Conservation (phyloP, 345 rosid species). For the Eucalyptus regnans region DNA sequence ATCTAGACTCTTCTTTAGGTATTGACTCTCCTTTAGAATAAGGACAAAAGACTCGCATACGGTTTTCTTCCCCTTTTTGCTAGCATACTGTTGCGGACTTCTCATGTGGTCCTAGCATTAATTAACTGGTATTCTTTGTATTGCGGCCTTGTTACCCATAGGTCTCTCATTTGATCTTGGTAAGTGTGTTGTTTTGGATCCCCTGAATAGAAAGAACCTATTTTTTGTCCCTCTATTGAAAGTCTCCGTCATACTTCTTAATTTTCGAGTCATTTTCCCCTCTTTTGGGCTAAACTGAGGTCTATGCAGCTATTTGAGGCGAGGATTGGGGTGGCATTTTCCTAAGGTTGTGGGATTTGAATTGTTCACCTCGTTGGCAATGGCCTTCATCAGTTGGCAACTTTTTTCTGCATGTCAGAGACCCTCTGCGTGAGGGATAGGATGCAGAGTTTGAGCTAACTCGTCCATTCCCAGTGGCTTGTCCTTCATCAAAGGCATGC, state of each 20-base stretch:
- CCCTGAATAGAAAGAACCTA: not conserved
- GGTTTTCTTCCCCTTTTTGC: not conserved
- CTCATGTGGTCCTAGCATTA: not conserved
- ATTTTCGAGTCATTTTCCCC: not conserved
- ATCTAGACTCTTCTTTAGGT: not conserved
- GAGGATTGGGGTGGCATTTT: slow-evolving; percentile 88
- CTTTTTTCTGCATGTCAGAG: slow-evolving; percentile 81
- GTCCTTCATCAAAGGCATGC: not conserved
- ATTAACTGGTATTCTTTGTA: not conserved
- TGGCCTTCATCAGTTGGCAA: slow-evolving; percentile 92
- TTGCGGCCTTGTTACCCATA: not conserved
- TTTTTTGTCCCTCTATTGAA: not conserved
- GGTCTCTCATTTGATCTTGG: not conserved
- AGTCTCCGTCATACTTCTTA: not conserved
- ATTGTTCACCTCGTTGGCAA: slow-evolving; percentile 59
- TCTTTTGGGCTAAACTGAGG: not conserved
- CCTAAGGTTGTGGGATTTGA: slow-evolving; percentile 89
- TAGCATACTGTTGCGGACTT: not conserved
- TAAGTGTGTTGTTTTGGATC: not conserved
- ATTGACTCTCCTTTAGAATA: not conserved
- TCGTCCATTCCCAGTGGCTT: not conserved
- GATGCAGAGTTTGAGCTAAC: not conserved
- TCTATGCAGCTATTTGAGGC: slow-evolving; percentile 61
- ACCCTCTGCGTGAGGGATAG: slow-evolving; percentile 43
- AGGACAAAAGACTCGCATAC: not conserved